Conservation (phyloP, 768 basidiomycete genomes). For the Dacryopinax primogenitus region DNA sequence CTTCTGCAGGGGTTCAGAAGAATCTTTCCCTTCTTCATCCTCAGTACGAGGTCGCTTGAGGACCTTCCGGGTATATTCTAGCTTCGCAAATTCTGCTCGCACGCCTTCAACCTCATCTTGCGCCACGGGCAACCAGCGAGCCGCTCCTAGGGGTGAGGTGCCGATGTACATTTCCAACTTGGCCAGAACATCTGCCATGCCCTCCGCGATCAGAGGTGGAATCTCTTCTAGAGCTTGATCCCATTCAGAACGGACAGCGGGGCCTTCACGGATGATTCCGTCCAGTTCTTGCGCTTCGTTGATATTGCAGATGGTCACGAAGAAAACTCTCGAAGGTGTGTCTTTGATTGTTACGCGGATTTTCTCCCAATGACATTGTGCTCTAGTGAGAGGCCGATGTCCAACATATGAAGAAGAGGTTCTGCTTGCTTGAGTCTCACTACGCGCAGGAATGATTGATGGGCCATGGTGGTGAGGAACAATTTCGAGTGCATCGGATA, state of each 20-base stretch:
- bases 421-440: not conserved
- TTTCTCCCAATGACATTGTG: not conserved
- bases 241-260: not conserved
- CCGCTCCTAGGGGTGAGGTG: not conserved
- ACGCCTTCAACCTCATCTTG: not conserved
- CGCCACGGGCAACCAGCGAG: not conserved
- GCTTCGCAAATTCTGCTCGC: not conserved
- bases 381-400: not conserved
- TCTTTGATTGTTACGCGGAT: not conserved
- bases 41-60: not conserved
- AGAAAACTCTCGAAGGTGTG: not conserved
- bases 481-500: not conserved
- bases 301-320: conserved; percentile 5
- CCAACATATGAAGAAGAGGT: not conserved
- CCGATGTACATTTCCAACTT: not conserved
- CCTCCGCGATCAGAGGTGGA: not conserved
- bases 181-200: not conserved
- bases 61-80: not conserved
- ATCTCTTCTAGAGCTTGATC: not conserved
- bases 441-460: not conserved
- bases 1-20: not conserved
- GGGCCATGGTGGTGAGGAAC: not conserved
- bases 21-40: not conserved
- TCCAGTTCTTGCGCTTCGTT: not conserved
- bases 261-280: not conserved